Evolutionary conservation across 176 grass and related monocot species (phyloP).

Genomic region (Musa acuminata): DNA sequence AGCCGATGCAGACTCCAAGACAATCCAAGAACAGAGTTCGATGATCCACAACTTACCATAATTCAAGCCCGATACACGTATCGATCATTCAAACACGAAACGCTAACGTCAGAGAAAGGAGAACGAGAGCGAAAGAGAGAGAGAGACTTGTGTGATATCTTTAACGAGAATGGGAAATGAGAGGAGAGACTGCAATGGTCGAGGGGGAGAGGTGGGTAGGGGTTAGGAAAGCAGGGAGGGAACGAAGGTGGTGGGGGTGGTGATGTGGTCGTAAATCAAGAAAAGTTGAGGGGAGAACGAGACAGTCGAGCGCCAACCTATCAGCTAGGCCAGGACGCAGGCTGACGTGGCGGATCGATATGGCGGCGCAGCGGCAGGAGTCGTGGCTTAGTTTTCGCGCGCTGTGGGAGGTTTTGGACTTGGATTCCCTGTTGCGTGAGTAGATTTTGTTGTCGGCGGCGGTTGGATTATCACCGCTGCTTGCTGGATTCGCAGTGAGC

Average conservation of each 20-base stretch:
- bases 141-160: neutral
- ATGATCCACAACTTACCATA: conserved; percentile 10
- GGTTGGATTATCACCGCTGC: neutral
- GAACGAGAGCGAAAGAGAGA: neutral
- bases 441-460: neutral
- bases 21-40: neutral
- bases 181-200: neutral
- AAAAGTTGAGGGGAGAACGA: neutral
- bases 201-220: neutral
- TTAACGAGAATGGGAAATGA: neutral
- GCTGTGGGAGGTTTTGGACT: neutral
- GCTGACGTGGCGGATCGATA: conserved; percentile 3
- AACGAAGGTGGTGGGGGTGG: neutral
- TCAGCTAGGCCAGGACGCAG: conserved; percentile 4
- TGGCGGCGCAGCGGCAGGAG: neutral
- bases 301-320: neutral
- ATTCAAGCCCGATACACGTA: conserved; percentile 17
- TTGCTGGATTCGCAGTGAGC: neutral
- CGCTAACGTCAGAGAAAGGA: conserved; percentile 4
- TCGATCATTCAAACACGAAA: conserved; percentile 7
- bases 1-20: neutral
- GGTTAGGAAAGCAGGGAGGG: neutral
- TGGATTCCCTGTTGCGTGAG: neutral
- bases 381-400: neutral
- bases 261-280: neutral